A percentile compares a stretch with the other conserved stretches of the same genome.
Evolutionary conservation across 345 rosid species (phyloP).

Genomic region (Crucihimalaya himalaica): DNA sequence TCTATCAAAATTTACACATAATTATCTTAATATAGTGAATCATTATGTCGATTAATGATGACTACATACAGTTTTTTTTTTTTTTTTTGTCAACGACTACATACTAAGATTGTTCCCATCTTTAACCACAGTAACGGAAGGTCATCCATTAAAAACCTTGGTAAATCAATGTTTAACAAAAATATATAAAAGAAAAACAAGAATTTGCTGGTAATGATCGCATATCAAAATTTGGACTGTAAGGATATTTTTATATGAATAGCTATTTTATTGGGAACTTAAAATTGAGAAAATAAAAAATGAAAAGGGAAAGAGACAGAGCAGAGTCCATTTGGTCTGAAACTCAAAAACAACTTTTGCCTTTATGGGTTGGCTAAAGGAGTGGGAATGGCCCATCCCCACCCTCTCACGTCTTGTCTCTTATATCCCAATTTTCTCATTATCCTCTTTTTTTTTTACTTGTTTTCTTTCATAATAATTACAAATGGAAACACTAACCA

Average conservation of each 20-base stretch:
- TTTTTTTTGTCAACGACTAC: too few species aligned
- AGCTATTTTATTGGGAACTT: slow-evolving; percentile 29
- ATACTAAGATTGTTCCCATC: too few species aligned
- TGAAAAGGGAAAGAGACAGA: slow-evolving; percentile 25
- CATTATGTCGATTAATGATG: background rate
- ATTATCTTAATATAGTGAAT: background rate
- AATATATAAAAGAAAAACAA: background rate
- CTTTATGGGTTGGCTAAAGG: slow-evolving; percentile 49
- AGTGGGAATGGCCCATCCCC: slow-evolving; percentile 47
- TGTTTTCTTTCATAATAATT: slow-evolving; percentile 18
- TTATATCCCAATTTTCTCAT: slow-evolving; percentile 26
- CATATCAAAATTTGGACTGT: background rate
- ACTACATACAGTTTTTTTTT: too few species aligned
- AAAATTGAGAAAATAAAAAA: background rate
- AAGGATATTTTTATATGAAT: background rate
- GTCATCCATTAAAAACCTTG: background rate
- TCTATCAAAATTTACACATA: background rate
- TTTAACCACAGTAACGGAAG: background rate
- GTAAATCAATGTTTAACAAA: background rate
- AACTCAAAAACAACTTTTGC: slow-evolving; percentile 43
- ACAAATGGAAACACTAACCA: slow-evolving; percentile 31
- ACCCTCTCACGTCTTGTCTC: slow-evolving; percentile 47
- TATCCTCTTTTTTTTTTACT: slow-evolving; percentile 9
- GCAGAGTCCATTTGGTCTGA: slow-evolving; percentile 43
- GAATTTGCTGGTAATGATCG: slow-evolving; percentile 21